Evolutionary conservation across 208 protist species (phyloP), one percentile per base, ranked within the genome.

Genomic region (Crithidia fasciculata): DNA sequence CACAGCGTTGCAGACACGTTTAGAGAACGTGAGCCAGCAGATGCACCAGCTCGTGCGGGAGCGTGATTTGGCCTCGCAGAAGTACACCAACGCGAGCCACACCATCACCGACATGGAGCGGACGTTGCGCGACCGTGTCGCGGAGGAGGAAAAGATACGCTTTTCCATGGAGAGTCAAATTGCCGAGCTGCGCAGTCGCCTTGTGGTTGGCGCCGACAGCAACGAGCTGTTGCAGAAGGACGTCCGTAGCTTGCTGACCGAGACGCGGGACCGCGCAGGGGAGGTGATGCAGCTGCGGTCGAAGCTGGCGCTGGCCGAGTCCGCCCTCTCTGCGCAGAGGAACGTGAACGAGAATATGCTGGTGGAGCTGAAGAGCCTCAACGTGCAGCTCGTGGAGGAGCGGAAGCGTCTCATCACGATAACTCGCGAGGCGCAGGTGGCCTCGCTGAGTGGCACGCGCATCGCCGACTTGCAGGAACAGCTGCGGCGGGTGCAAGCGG

Each of bases 341-440:
- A 83, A 94, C 54, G 92, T 81, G 36, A 97, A 97, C 65, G 91
- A 96, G 63, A 93, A 87, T 55, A 83, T 97, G 61, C 74, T 97
- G 41, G 80, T 93, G 4, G 91, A 95, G 76, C 76, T 97, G 41
- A 85, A 87, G 71, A 85, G 71, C 54, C 84, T 94, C 12, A 92
- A 94, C 57, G 65, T 41, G 4, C 89, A 97, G 72, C 83, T 97
- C 4, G 72, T 94, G 16, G 81, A 88, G 28, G 90, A 95, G 78
- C 89, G 90, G 2, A 95, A 95, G 81, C 80, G 88, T 39, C 55
- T 95, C 37, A 74, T 97, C 19, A 68, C 75, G 13, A 67, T 85
- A 39, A 82, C 87, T 4, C 84, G 88, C 16, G 91, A 93, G 61
- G 78, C 81, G 49, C 90, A 95, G 59, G 55, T 77, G 5, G 74